A percentile compares a stretch with the other conserved stretches of the same genome.
Conservation (phyloP, 805 yeast genomes). For the Ogataea zsoltii region DNA sequence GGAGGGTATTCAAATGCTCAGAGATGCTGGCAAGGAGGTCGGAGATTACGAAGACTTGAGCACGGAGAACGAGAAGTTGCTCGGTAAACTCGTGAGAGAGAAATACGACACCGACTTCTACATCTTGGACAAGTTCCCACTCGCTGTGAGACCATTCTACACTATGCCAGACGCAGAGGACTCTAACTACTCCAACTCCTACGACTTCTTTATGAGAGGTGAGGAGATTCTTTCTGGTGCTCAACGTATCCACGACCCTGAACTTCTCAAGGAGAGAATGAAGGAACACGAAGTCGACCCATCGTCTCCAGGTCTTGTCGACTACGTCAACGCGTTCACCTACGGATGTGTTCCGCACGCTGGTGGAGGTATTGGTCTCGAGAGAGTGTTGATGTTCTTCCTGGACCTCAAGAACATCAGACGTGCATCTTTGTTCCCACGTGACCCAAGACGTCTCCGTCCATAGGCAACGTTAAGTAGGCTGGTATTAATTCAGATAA, state of each 20-base stretch:
- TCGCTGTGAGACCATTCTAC: conserved; percentile 95
- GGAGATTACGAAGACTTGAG: conserved; percentile 88
- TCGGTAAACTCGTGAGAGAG: conserved; percentile 89
- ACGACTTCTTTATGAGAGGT: conserved; percentile 99
- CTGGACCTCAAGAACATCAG: conserved; percentile 95
- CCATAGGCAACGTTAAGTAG: conserved; percentile 48
- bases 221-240: conserved; percentile 99
- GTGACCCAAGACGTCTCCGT: conserved; percentile 93
- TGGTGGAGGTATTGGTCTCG: conserved; percentile 99
- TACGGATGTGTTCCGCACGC: conserved; percentile 99
- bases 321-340: conserved; percentile 88
- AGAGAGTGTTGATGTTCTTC: conserved; percentile 98
- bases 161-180: conserved; percentile 98
- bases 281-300: conserved; percentile 81
- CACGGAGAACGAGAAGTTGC: conserved; percentile 91
- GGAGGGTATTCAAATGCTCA: conserved; percentile 86
- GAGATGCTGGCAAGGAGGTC: conserved; percentile 82
- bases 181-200: conserved; percentile 92
- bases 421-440: conserved; percentile 98
- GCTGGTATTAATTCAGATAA: background rate
- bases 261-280: conserved; percentile 79
- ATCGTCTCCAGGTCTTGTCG: conserved; percentile 76
- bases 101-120: conserved; percentile 97
- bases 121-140: conserved; percentile 97
- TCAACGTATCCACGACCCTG: conserved; percentile 97